phyloP scores from a whole-genome alignment of 2,329 filamentous ascomycete species.

The Fusarium hostae region DNA sequence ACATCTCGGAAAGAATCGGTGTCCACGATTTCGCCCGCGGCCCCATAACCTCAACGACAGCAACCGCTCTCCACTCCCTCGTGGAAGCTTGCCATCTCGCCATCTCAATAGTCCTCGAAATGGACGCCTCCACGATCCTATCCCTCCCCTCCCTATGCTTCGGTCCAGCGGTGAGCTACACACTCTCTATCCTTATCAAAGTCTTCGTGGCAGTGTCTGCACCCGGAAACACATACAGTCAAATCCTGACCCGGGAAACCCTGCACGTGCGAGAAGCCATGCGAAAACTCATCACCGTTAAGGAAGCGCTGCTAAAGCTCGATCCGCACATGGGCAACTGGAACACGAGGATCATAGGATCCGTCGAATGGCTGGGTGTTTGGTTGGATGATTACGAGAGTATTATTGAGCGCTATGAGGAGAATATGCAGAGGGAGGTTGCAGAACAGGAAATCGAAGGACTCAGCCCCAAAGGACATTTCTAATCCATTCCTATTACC shows the following conservation, averaged over 20 bases:
- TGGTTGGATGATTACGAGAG: constrained; percentile 31
- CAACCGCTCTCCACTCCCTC: constrained; percentile 8
- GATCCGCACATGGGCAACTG: constrained; percentile 32
- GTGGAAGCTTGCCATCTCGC: constrained; percentile 28
- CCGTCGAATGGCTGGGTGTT: constrained; percentile 23
- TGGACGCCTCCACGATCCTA: constrained; percentile 10
- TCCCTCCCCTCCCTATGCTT: constrained; percentile 28
- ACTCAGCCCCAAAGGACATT: constrained; percentile 29
- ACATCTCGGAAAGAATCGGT: constrained; percentile 20
- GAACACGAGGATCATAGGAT: constrained; percentile 34
- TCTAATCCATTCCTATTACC: constrained; percentile 3
- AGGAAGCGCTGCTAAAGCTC: constrained; percentile 15
- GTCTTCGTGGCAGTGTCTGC: constrained; percentile 29
- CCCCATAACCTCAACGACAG: background rate
- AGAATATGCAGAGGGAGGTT: constrained; percentile 25
- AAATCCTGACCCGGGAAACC: background rate
- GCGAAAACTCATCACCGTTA: constrained; percentile 13
- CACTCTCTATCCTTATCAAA: constrained; percentile 32
- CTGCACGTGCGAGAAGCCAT: constrained; percentile 23
- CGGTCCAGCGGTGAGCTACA: constrained; percentile 26
- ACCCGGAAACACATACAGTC: constrained; percentile 27
- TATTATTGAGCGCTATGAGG: constrained; percentile 27
- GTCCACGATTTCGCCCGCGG: constrained; percentile 19
- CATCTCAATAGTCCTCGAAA: constrained; percentile 14
- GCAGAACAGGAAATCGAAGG: constrained; percentile 25